phyloP scores from a whole-genome alignment of 345 rosid genomes.

The Hirschfeldia incana region DNA sequence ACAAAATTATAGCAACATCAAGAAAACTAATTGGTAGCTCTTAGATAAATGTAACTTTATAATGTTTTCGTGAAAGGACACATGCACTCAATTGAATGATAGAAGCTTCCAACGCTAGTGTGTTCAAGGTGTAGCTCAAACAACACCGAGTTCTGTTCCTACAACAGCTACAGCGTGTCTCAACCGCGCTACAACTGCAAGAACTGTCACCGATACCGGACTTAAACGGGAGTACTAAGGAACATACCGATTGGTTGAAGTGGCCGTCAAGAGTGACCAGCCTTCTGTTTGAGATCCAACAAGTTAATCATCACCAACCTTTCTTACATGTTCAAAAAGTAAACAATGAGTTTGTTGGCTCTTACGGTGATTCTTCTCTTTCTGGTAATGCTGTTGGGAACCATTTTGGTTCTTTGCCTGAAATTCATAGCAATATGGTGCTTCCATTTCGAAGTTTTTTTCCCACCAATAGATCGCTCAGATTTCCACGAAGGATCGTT shows the following conservation, averaged over 20 bases:
- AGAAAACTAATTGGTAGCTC: not conserved
- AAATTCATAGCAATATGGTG: not conserved
- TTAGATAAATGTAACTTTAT: not conserved
- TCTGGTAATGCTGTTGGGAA: not conserved
- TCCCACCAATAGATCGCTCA: not conserved
- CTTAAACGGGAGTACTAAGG: conserved; percentile 29
- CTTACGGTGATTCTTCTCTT: not conserved
- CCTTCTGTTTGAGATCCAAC: conserved; percentile 1
- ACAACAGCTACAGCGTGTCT: conserved; percentile 25
- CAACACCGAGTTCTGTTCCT: conserved; percentile 32
- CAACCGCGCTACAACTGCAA: conserved; percentile 34
- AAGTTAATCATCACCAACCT: not conserved
- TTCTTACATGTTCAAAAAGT: not conserved
- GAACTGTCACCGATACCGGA: conserved; percentile 32
- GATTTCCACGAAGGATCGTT: not conserved
- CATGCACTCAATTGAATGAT: not conserved
- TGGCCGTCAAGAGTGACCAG: not conserved
- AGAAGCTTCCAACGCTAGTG: conserved; percentile 14
- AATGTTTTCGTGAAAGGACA: not conserved
- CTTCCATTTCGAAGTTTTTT: not conserved
- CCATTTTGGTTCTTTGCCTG: not conserved
- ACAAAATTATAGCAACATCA: not conserved
- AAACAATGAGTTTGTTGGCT: not conserved
- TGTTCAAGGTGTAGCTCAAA: conserved; percentile 28
- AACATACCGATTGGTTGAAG: conserved; percentile 34